Evolutionary conservation across 768 basidiomycete species (phyloP), one percentile per base, ranked within the genome.

Genomic region (Gyrodon lividus): DNA sequence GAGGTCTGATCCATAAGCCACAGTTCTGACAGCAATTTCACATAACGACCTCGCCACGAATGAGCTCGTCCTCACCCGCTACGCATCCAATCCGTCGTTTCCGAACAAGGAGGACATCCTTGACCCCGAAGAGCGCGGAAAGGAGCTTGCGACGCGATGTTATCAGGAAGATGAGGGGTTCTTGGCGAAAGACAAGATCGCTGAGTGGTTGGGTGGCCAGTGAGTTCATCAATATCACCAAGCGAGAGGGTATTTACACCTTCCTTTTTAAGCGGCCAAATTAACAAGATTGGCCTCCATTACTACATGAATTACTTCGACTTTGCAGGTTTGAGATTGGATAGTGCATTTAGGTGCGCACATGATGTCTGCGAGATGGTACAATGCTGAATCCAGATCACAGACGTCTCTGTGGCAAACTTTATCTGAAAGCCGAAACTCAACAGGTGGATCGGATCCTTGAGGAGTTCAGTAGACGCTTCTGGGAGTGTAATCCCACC

Each of bases 391-490:
- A 2, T 12, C 16, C 14, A 23, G 35, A 30, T 6, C 19, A 22
- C 17, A 94, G 95, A 55, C 86, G 85, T 20, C 73, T 99, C 10
- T 98, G 95, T 65, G 85, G 86, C 12, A 97, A 96, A 67, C 78
- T 99, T 2, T 98, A 81, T 67, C 79, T 99, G 52, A 95, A 93
- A 69, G 97, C 86, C 2, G 97, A 99, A 69, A 96, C 96, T 0
- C 97, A 99, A 64, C 95, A 98, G 72, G 88, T 99, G 38, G 97
- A 98, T 68, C 86, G 97, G 38, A 98, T 99, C 55, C 77, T 99
- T 5, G 93, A 92, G 54, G 86, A 85, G 56, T 98, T 99, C 61
- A 91, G 91, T 61, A 75, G 83, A 35, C 83, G 92, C 8, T 99
- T 92, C 68, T 97, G 86, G 82, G 86, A 93, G 39, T 93, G 92